Evolutionary conservation across 768 basidiomycete genomes (phyloP), one percentile per base, ranked within the genome.

Genomic region (Phylloporus arenicola): DNA sequence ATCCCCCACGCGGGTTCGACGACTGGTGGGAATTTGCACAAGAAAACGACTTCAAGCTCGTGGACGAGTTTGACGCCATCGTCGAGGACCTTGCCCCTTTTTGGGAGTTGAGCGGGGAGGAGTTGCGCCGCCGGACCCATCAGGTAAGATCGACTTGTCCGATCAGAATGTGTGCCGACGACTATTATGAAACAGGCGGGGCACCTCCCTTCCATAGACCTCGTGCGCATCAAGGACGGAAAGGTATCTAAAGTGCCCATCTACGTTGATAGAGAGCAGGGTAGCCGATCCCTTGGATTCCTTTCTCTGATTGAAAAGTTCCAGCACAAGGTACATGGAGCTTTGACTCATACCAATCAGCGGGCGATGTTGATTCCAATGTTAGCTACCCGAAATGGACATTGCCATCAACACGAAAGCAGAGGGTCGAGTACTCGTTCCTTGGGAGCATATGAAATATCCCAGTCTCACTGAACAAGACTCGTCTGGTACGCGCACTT

Each of bases 1-100:
- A 81, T 31, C 96, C 96, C 4, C 95, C 96, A 0, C 80, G 77
- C 35, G 95, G 93, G 1, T 99, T 98, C 57, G 94, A 92, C 61
- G 70, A 77, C 25, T 97, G 95, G 95, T 95, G 83, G 80, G 63
- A 68, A 38, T 97, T 92, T 66, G 88, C 85, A 12, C 70, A 77
- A 64, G 73, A 81, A 50, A 78, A 91, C 67, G 70, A 79, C 9
- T 84, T 88, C 43, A 80, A 82, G 58, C 81, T 98, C 70, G 74
- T 88, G 3, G 95, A 98, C 66, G 95, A 98, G 64, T 97, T 92
- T 59, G 90, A 91, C 52, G 76, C 78, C 4, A 75, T 95, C n/a
- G 63, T 79, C 25, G 74, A 77, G 46, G 95, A 98, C 64, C 69
- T 99, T 42, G 80, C 76, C 17, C 92, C 94, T 1, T 98, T 93